phyloP scores from a whole-genome alignment of 306 rosid genomes.

The Alnus rubra region DNA sequence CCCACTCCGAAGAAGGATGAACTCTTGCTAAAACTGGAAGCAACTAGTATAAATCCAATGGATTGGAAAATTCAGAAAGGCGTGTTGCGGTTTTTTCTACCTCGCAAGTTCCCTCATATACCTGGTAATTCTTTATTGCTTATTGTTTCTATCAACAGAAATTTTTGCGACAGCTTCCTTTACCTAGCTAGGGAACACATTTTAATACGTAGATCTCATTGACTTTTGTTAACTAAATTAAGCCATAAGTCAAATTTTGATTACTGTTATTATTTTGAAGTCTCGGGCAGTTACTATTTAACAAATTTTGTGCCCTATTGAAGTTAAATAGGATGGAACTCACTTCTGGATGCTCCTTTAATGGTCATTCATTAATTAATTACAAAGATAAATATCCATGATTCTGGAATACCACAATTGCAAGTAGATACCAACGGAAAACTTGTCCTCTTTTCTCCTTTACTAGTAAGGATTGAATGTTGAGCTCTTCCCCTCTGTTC shows the following conservation, averaged over 20 bases:
- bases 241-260: not conserved
- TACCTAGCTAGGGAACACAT: not conserved
- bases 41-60: slow-evolving; percentile 64
- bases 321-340: not conserved
- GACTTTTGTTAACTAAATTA: not conserved
- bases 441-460: not conserved
- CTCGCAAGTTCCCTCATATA: slow-evolving; percentile 61
- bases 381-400: not conserved
- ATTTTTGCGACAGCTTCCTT: not conserved
- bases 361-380: not conserved
- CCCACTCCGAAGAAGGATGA: slow-evolving; percentile 67
- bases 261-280: not conserved
- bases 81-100: slow-evolving; percentile 48
- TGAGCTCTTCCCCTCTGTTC: not conserved
- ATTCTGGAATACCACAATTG: not conserved
- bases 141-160: not conserved
- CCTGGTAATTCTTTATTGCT: slow-evolving; percentile 50
- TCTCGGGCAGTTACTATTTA: not conserved
- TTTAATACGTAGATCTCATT: not conserved
- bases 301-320: not conserved
- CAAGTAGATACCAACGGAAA: not conserved
- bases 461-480: not conserved
- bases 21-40: slow-evolving; percentile 72
- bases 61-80: slow-evolving; percentile 87
- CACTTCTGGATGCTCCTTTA: not conserved